Evolutionary conservation across 441 rosid species (phyloP).

Genomic region (Erodium moschatum): DNA sequence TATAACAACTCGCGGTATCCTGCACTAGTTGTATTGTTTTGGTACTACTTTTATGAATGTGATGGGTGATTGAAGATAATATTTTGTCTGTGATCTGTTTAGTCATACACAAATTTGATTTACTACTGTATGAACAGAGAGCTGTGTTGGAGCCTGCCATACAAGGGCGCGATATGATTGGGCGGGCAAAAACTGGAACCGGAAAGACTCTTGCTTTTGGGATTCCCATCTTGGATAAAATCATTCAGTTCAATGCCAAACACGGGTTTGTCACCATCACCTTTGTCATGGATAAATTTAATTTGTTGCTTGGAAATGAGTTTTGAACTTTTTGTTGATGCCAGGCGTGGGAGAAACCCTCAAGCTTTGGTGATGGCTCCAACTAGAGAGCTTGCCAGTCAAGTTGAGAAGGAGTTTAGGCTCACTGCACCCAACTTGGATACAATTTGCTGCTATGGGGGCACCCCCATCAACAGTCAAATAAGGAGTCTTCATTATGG

Average conservation of each 20-base stretch:
- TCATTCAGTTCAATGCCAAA: constrained; percentile 63
- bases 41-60: not conserved
- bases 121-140: constrained; percentile 27
- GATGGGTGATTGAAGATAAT: not conserved
- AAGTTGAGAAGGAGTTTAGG: constrained; percentile 77
- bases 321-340: not conserved
- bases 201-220: constrained; percentile 99
- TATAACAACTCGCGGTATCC: too few relatives aligned
- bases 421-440: constrained; percentile 77
- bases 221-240: constrained; percentile 72
- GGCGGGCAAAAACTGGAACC: constrained; percentile 92
- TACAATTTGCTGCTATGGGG: constrained; percentile 82
- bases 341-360: constrained; percentile 79
- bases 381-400: constrained; percentile 91
- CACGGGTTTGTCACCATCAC: constrained; percentile 55
- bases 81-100: too few relatives aligned
- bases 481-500: constrained; percentile 74
- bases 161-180: constrained; percentile 85
- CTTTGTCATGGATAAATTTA: not conserved
- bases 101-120: too few relatives aligned
- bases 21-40: not conserved
- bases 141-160: constrained; percentile 92
- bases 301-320: not conserved
- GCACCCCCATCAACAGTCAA: constrained; percentile 63
- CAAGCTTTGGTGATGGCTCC: constrained; percentile 86